Conservation (phyloP, 2,329 filamentous ascomycete genomes). For the Hypoxylon sp. region DNA sequence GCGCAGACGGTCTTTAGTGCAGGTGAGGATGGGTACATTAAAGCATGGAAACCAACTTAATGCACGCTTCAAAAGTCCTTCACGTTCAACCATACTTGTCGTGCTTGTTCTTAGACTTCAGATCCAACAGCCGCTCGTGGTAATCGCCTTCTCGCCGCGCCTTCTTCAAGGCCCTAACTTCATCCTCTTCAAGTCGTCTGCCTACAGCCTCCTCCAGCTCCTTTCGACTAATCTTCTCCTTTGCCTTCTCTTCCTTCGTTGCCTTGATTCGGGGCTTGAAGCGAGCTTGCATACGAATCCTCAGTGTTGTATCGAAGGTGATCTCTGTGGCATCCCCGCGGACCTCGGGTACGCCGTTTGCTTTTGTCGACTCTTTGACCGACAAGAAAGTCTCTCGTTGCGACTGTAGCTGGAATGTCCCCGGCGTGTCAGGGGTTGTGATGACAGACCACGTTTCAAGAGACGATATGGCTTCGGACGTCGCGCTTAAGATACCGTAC, state of each 20-base stretch:
- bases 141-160: constrained; percentile 90
- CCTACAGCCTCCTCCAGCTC: constrained; percentile 89
- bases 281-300: constrained; percentile 93
- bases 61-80: constrained; percentile 42
- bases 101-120: constrained; percentile 94
- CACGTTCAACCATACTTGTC: constrained; percentile 79
- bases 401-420: constrained; percentile 82
- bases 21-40: constrained; percentile 71
- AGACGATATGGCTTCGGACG: constrained; percentile 83
- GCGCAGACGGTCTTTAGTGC: constrained; percentile 71
- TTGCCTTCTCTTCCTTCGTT: constrained; percentile 85
- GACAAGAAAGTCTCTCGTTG: constrained; percentile 79
- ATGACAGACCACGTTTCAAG: constrained; percentile 86
- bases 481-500: constrained; percentile 82
- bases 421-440: constrained; percentile 74
- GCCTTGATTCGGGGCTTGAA: constrained; percentile 90
- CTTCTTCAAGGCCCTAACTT: constrained; percentile 86
- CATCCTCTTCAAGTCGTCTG: constrained; percentile 82
- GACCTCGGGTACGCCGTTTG: constrained; percentile 71
- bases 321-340: constrained; percentile 81
- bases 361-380: constrained; percentile 68
- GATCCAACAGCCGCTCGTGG: constrained; percentile 86
- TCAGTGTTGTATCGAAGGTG: constrained; percentile 78
- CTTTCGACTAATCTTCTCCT: constrained; percentile 86
- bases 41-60: constrained; percentile 67